Evolutionary conservation across 1,139 yeast species (phyloP).

Genomic region (Saccharomyces hybrid): DNA sequence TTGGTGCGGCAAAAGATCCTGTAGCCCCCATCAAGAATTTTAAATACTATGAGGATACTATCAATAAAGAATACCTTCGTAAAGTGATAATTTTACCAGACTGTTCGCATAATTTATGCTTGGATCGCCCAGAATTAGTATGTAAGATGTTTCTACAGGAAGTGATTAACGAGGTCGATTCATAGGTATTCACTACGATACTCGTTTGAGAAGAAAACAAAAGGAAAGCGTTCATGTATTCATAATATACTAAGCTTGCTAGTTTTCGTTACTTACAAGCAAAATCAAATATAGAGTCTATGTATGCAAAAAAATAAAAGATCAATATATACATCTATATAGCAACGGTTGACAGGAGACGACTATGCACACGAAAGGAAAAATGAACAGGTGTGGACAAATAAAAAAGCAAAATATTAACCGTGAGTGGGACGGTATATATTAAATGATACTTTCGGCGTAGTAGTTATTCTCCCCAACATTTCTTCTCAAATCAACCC

Average conservation of each 20-base stretch:
- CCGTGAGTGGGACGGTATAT: neutral
- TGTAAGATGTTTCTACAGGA: constrained; percentile 8
- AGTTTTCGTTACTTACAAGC: neutral
- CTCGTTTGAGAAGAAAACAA: neutral
- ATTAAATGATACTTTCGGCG: neutral
- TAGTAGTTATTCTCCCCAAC: constrained; percentile 26
- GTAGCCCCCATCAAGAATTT: constrained; percentile 15
- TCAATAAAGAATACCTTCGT: constrained; percentile 5
- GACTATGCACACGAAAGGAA: neutral
- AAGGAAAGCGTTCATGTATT: neutral
- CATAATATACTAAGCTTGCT: neutral
- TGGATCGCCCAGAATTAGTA: constrained; percentile 15
- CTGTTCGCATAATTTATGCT: constrained; percentile 22
- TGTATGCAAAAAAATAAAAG: neutral
- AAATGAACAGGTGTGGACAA: constrained; percentile 1
- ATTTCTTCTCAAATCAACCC: constrained; percentile 24
- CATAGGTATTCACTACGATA: neutral
- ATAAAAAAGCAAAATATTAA: constrained; percentile 3
- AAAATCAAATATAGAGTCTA: neutral
- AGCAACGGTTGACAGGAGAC: neutral
- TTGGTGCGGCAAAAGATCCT: constrained; percentile 16
- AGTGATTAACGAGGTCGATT: neutral
- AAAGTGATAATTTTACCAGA: constrained; percentile 3
- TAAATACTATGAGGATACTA: constrained; percentile 7
- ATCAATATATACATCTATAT: neutral